phyloP scores from a whole-genome alignment of 176 grass and related monocot genomes.

The Pontederia crassipes region DNA sequence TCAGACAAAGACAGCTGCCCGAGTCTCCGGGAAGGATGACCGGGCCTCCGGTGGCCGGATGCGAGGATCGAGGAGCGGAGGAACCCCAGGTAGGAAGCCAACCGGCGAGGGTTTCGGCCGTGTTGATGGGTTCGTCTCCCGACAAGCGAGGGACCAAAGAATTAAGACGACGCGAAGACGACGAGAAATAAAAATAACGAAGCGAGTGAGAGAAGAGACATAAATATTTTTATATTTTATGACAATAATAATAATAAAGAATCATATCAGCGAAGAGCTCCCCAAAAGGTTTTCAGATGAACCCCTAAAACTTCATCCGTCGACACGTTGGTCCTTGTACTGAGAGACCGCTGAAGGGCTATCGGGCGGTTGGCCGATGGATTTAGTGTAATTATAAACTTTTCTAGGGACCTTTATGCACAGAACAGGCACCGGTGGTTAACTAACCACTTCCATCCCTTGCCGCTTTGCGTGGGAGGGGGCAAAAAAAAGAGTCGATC shows the following conservation, averaged over 20 bases:
- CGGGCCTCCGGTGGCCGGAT: background rate
- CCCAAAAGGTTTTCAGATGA: too few relatives aligned
- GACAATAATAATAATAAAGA: background rate
- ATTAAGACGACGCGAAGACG: background rate
- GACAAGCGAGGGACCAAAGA: conserved; percentile 13
- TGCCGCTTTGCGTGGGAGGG: too few relatives aligned
- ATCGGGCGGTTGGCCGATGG: too few relatives aligned
- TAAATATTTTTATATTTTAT: background rate
- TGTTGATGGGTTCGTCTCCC: conserved; percentile 13
- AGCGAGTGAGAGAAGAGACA: background rate
- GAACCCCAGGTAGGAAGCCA: conserved; percentile 3
- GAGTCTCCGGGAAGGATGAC: background rate
- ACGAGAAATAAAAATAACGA: background rate
- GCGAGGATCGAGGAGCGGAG: background rate
- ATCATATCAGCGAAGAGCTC: too few relatives aligned
- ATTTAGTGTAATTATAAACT: too few relatives aligned
- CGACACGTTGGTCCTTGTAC: too few relatives aligned
- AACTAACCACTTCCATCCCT: too few relatives aligned
- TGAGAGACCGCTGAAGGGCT: too few relatives aligned
- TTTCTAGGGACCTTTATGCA: too few relatives aligned
- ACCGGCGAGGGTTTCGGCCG: background rate
- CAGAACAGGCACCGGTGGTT: too few relatives aligned
- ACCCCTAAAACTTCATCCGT: too few relatives aligned
- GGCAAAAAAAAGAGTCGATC: too few relatives aligned
- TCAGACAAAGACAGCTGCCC: background rate